Conservation (phyloP, 345 rosid species). For the Limnanthes douglasii region DNA sequence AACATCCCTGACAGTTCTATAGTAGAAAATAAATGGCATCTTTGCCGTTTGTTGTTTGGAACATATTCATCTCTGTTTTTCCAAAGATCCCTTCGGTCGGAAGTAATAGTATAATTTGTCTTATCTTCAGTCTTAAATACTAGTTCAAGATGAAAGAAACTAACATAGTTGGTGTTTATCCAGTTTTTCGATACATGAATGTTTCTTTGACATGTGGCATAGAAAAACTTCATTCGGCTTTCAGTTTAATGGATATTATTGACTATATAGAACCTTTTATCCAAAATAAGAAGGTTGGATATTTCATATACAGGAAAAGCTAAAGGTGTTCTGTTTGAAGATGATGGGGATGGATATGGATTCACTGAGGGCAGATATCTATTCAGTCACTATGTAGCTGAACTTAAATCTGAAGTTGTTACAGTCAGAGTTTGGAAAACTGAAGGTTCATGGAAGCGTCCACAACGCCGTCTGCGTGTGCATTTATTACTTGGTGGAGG, state of each 20-base stretch:
- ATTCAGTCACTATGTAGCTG: conserved; percentile 51
- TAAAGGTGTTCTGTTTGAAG: conserved; percentile 62
- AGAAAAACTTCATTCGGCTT: background rate
- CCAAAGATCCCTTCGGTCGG: no score
- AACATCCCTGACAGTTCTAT: no score
- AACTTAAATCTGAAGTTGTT: conserved; percentile 39
- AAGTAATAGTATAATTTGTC: no score
- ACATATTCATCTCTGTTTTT: no score
- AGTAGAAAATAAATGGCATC: no score
- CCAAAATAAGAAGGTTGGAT: background rate
- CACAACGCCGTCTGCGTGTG: conserved; percentile 51
- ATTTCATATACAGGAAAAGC: conserved; percentile 42
- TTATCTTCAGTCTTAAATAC: no score
- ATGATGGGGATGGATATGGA: conserved; percentile 86
- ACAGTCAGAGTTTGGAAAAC: conserved; percentile 39
- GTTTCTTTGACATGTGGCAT: background rate
- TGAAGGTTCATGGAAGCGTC: conserved; percentile 82
- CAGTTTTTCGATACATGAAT: no score
- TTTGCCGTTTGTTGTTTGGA: no score
- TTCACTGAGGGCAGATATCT: conserved; percentile 48
- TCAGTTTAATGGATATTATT: no score
- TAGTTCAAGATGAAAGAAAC: no score
- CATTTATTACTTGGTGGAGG: conserved; percentile 68
- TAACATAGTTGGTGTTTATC: no score
- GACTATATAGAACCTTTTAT: no score